Evolutionary conservation across 495 filamentous ascomycete genomes (phyloP).

Genomic region (Pyrenopolyporus hunteri): DNA sequence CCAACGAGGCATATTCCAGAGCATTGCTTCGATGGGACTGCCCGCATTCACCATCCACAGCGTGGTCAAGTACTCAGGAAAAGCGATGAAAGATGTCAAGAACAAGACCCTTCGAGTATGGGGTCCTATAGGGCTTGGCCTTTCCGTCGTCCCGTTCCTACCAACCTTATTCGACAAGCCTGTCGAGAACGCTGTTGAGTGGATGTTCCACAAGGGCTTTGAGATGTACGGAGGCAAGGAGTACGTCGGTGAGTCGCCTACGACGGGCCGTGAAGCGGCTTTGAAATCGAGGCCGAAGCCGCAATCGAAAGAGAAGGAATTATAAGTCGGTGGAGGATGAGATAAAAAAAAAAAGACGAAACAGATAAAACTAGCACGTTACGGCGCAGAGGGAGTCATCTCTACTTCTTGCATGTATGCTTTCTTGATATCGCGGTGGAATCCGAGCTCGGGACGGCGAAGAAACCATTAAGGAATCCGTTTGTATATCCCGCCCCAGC

Average conservation of each 20-base stretch:
- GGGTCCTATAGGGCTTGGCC: slow-evolving; percentile 88
- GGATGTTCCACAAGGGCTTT: slow-evolving; percentile 82
- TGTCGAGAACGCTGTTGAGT: slow-evolving; percentile 88
- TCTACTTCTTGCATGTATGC: slow-evolving; percentile 11
- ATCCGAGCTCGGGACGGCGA: neutral
- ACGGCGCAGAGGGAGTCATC: slow-evolving; percentile 2
- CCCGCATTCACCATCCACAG: slow-evolving; percentile 96
- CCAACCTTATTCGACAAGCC: slow-evolving; percentile 92
- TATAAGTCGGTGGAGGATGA: slow-evolving; percentile 36
- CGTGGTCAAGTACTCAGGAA: slow-evolving; percentile 83
- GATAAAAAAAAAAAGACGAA: too few species aligned
- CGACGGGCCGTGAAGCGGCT: slow-evolving; percentile 62
- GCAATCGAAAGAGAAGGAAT: slow-evolving; percentile 56
- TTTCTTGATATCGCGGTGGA: slow-evolving; percentile 4
- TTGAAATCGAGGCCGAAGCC: slow-evolving; percentile 56
- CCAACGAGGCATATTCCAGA: slow-evolving; percentile 88
- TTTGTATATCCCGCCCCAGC: slow-evolving; percentile 4
- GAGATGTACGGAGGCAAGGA: slow-evolving; percentile 68
- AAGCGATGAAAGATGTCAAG: slow-evolving; percentile 79
- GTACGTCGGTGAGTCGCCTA: slow-evolving; percentile 57
- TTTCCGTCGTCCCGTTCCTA: slow-evolving; percentile 86
- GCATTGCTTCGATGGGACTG: slow-evolving; percentile 87
- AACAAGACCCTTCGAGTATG: slow-evolving; percentile 76
- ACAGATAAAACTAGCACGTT: neutral
- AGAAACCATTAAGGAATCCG: neutral